A percentile compares a stretch with the other conserved stretches of the same genome.
Conservation (phyloP, 495 filamentous ascomycete genomes). For the Xanthoparmelia taractica region DNA sequence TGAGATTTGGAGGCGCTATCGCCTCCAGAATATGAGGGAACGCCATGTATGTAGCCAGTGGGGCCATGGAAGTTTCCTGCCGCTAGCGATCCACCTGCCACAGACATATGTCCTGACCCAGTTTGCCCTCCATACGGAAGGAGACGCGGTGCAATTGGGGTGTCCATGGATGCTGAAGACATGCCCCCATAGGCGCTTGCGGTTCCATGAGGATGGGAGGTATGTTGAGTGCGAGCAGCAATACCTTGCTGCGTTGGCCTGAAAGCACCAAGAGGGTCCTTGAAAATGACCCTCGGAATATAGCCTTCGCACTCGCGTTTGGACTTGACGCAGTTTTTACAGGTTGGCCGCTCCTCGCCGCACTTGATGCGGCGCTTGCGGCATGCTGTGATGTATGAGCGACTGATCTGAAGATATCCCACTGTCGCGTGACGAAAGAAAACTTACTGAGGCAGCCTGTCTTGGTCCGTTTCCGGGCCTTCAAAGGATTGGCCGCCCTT, state of each 20-base stretch:
- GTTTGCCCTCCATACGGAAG: conserved; percentile 14
- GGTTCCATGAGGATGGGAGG: conserved; percentile 12
- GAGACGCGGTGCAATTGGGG: conserved; percentile 22
- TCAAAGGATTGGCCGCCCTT: conserved; percentile 16
- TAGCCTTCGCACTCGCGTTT: conserved; percentile 93
- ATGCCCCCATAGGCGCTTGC: conserved; percentile 13
- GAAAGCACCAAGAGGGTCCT: conserved; percentile 66
- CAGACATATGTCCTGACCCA: conserved; percentile 4
- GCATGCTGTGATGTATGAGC: conserved; percentile 55
- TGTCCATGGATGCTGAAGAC: conserved; percentile 6
- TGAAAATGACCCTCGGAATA: conserved; percentile 87
- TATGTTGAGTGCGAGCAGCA: conserved; percentile 18
- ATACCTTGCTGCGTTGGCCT: conserved; percentile 23
- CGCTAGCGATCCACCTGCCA: conserved; percentile 1
- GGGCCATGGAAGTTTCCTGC: conserved; percentile 13
- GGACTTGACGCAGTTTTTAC: conserved; percentile 89
- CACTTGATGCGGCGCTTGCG: conserved; percentile 94
- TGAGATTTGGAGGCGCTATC: conserved; percentile 6
- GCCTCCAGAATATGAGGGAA: neutral
- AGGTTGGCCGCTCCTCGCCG: conserved; percentile 87
- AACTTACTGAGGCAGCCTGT: conserved; percentile 87
- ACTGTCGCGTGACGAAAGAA: neutral
- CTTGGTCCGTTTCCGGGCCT: conserved; percentile 74
- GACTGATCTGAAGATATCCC: conserved; percentile 1
- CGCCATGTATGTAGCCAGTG: conserved; percentile 8